Conservation (phyloP, 345 rosid species). For the Syzygium aromaticum region DNA sequence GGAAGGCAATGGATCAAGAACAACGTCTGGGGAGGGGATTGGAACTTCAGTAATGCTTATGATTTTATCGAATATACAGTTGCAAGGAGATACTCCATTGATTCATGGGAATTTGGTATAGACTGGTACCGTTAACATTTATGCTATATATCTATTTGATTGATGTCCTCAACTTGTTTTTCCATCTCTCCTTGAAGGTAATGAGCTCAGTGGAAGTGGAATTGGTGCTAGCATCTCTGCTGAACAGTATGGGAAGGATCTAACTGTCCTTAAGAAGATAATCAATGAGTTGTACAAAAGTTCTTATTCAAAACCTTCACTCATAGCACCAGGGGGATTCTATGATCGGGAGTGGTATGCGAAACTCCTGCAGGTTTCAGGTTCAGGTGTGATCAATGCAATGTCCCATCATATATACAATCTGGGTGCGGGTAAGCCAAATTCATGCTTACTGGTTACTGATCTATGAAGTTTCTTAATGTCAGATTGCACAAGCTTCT, state of each 20-base stretch:
- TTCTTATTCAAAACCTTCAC: slow-evolving; percentile 42
- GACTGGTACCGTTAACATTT: not conserved
- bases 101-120: slow-evolving; percentile 98
- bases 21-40: slow-evolving; percentile 70
- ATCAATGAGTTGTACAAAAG: slow-evolving; percentile 47
- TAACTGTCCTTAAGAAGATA: slow-evolving; percentile 45
- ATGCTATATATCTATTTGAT: not conserved
- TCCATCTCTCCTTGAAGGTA: slow-evolving; percentile 41
- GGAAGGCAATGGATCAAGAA: slow-evolving; percentile 63
- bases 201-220: slow-evolving; percentile 83
- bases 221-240: slow-evolving; percentile 73
- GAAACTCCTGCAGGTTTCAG: slow-evolving; percentile 69
- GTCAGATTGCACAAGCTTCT: not conserved
- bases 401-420: slow-evolving; percentile 96
- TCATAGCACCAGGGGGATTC: slow-evolving; percentile 95
- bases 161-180: not conserved
- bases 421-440: slow-evolving; percentile 66
- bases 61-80: slow-evolving; percentile 74
- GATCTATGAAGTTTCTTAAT: not conserved
- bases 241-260: slow-evolving; percentile 73
- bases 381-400: slow-evolving; percentile 40
- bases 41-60: slow-evolving; percentile 71
- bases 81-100: slow-evolving; percentile 63
- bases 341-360: slow-evolving; percentile 63
- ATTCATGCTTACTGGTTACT: not conserved